These are phyloP conservation scores for Epichloe uncinata DNA, from an alignment of 2,329 filamentous ascomycete species.

Conservation along the genomic window DNA sequence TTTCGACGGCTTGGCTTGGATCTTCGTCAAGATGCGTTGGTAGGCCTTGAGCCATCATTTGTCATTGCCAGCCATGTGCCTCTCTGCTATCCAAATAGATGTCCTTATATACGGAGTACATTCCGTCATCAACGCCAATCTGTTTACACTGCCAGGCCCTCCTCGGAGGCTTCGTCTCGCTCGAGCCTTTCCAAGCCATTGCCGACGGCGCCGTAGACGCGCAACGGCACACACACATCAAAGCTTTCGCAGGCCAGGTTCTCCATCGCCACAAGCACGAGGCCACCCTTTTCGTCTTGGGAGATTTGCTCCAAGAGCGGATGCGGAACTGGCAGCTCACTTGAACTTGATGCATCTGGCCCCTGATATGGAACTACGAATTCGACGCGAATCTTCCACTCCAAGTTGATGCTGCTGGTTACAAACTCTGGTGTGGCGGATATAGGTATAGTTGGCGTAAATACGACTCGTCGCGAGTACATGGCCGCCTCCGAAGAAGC, in stretches of 20 bases:
- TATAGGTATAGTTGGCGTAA: conserved; percentile 71
- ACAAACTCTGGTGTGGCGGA: conserved; percentile 81
- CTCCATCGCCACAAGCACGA: conserved; percentile 64
- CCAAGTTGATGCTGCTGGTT: conserved; percentile 73
- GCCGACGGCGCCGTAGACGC: conserved; percentile 58
- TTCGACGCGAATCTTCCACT: conserved; percentile 83
- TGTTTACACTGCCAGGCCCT: conserved; percentile 26
- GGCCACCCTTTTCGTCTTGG: conserved; percentile 61
- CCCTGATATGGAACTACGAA: conserved; percentile 65
- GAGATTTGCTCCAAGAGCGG: conserved; percentile 67
- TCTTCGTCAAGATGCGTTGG: no score
- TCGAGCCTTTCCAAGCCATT: conserved; percentile 43
- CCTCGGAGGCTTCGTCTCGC: conserved; percentile 38
- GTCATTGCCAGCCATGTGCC: background rate
- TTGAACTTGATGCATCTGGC: conserved; percentile 9
- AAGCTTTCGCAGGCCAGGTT: conserved; percentile 76
- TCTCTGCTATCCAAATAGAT: conserved; percentile 1
- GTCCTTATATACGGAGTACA: background rate
- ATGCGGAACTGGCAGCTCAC: conserved; percentile 14
- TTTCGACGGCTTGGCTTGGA: no score
- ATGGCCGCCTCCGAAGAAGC: conserved; percentile 70
- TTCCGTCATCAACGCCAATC: background rate
- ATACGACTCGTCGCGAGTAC: conserved; percentile 65
- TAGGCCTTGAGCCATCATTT: no score
- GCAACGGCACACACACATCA: conserved; percentile 73